phyloP scores from a whole-genome alignment of 2,329 filamentous ascomycete genomes.

The Stagonosporopsis cucurbitacearum region DNA sequence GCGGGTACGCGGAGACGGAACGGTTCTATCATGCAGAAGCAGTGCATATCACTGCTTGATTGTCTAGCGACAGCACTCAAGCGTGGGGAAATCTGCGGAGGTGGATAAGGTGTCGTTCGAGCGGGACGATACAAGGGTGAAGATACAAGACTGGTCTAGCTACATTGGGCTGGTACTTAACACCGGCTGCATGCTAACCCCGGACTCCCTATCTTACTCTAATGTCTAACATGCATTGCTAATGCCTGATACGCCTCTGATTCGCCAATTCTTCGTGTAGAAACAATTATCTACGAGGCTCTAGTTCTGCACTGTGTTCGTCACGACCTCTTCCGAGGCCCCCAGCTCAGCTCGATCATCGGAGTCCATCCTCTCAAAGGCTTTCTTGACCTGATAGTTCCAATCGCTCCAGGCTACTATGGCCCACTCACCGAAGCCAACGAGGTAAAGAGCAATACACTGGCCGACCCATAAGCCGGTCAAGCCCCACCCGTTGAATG shows the following conservation, averaged over 20 bases:
- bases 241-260: slow-evolving; percentile 17
- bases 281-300: slow-evolving; percentile 15
- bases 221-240: slow-evolving; percentile 33
- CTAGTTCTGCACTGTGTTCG: slow-evolving; percentile 23
- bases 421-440: slow-evolving; percentile 78
- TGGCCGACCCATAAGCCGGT: slow-evolving; percentile 83
- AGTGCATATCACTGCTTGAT: slow-evolving; percentile 14
- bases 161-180: slow-evolving; percentile 29
- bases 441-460: slow-evolving; percentile 74
- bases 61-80: slow-evolving; percentile 6
- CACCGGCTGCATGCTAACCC: slow-evolving; percentile 29
- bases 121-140: slow-evolving; percentile 23
- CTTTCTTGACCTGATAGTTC: slow-evolving; percentile 74
- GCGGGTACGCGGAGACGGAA: not conserved
- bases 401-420: slow-evolving; percentile 81
- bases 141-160: slow-evolving; percentile 32
- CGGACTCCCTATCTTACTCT: slow-evolving; percentile 31
- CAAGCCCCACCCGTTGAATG: slow-evolving; percentile 85
- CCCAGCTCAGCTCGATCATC: slow-evolving; percentile 52
- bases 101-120: slow-evolving; percentile 28
- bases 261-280: slow-evolving; percentile 1
- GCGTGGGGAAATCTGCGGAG: slow-evolving; percentile 30
- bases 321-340: slow-evolving; percentile 29
- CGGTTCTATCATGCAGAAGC: not conserved
- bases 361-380: slow-evolving; percentile 72